Evolutionary conservation across 78 protist species (phyloP).

Genomic region (Trichosphaerium sp.): DNA sequence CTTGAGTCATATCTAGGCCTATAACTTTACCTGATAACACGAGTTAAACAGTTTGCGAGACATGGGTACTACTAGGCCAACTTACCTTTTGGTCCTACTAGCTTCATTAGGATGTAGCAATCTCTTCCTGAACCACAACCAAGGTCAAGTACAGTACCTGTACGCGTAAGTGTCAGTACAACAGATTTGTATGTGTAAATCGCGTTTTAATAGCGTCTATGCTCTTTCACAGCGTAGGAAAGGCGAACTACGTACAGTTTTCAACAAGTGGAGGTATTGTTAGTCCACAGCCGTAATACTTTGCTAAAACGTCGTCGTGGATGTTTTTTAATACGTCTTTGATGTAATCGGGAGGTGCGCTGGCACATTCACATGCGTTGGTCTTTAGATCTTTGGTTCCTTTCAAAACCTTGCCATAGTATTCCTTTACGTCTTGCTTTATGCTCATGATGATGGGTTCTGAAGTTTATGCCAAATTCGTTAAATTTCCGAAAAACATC

Average conservation of each 20-base stretch:
- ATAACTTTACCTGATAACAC: not conserved
- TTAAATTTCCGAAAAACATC: not conserved
- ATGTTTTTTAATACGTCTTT: not conserved
- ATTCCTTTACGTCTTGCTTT: slow-evolving; percentile 28
- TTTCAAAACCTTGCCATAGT: slow-evolving; percentile 56
- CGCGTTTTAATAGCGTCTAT: no score
- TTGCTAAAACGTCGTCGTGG: slow-evolving; percentile 18
- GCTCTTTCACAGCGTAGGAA: not conserved
- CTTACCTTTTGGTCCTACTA: slow-evolving; percentile 36
- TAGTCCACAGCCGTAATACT: slow-evolving; percentile 74
- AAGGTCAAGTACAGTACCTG: slow-evolving; percentile 43
- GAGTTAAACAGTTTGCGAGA: not conserved
- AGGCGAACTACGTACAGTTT: not conserved
- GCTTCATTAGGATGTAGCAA: slow-evolving; percentile 10
- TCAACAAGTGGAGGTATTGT: slow-evolving; percentile 14
- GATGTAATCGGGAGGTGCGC: slow-evolving; percentile 8
- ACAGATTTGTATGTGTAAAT: not conserved
- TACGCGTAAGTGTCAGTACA: not conserved
- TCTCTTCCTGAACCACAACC: slow-evolving; percentile 77
- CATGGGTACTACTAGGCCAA: no score
- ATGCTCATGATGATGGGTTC: no score
- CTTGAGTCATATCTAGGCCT: slow-evolving; percentile 80
- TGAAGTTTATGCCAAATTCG: no score
- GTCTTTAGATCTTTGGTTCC: slow-evolving; percentile 45
- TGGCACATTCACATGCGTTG: slow-evolving; percentile 39